Evolutionary conservation across 176 grass and related monocot species (phyloP).

Genomic region (Carex myosuroides): DNA sequence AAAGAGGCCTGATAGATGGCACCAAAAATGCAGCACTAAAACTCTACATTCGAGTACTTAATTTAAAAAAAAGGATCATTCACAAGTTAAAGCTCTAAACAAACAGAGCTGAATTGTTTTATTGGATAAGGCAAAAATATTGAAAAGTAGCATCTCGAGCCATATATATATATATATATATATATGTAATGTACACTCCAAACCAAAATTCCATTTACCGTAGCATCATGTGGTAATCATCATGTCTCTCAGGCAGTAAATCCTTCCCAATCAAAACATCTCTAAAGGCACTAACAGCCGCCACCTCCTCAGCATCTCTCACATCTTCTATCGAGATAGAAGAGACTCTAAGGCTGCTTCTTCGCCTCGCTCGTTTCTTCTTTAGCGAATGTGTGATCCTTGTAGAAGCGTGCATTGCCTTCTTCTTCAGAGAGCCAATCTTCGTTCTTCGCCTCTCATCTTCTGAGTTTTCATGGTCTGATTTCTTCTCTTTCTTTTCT

Average conservation of each 20-base stretch:
- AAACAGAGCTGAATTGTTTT: not conserved
- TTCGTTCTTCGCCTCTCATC: slow-evolving; percentile 56
- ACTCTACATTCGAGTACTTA: not conserved
- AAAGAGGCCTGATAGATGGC: not conserved
- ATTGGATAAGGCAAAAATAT: not conserved
- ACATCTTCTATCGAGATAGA: slow-evolving; percentile 77
- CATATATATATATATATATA: too few relatives aligned
- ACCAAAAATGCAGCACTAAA: slow-evolving; percentile 5
- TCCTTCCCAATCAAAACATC: slow-evolving; percentile 60
- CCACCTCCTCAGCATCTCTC: slow-evolving; percentile 84
- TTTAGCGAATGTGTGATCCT: slow-evolving; percentile 85
- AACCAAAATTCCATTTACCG: slow-evolving; percentile 33
- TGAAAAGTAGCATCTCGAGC: not conserved
- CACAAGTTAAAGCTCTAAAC: not conserved
- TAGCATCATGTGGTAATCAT: slow-evolving; percentile 85
- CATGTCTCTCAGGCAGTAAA: slow-evolving; percentile 75
- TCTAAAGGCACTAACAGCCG: slow-evolving; percentile 55
- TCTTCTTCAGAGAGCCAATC: slow-evolving; percentile 71
- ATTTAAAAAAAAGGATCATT: not conserved
- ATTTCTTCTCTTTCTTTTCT: slow-evolving; percentile 64
- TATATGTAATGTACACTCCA: too few relatives aligned
- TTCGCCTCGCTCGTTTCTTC: slow-evolving; percentile 79
- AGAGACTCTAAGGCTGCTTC: slow-evolving; percentile 59
- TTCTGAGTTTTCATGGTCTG: slow-evolving; percentile 54
- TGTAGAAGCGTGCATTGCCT: slow-evolving; percentile 74